Conservation (phyloP, 2,329 filamentous ascomycete species). For the Diaporthe humulicola region DNA sequence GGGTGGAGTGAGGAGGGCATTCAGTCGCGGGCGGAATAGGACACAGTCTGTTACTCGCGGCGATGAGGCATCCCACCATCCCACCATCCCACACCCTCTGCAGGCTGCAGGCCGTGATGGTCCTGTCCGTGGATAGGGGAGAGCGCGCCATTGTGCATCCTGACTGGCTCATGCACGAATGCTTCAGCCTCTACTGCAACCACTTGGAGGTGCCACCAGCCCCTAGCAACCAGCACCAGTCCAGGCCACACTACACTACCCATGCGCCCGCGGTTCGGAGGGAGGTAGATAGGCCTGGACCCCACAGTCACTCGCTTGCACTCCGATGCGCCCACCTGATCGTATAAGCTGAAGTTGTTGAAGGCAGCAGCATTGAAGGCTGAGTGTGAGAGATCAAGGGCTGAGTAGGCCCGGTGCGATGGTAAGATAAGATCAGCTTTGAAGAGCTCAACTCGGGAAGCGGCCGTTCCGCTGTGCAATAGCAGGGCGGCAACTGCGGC, state of each 20-base stretch:
- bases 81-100: conserved; percentile 26
- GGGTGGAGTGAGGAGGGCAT: conserved; percentile 27
- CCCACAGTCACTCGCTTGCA: conserved; percentile 19
- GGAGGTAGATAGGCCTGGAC: not conserved
- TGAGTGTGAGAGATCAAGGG: conserved; percentile 9
- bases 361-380: not conserved
- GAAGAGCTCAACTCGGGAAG: conserved; percentile 11
- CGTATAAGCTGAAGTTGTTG: conserved; percentile 19
- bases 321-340: conserved; percentile 14
- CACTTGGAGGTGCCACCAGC: conserved; percentile 25
- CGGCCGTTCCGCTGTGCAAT: conserved; percentile 15
- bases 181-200: conserved; percentile 35
- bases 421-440: conserved; percentile 4
- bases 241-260: not conserved
- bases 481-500: conserved; percentile 29
- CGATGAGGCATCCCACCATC: conserved; percentile 30
- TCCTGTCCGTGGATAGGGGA: conserved; percentile 34
- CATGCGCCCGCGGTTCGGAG: not conserved
- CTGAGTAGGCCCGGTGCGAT: conserved; percentile 12
- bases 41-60: conserved; percentile 27
- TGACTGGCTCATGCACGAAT: conserved; percentile 35
- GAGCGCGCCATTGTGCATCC: not conserved
- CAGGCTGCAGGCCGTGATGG: conserved; percentile 3
- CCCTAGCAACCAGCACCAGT: not conserved
- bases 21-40: conserved; percentile 4